Conservation (phyloP, 768 basidiomycete species). For the Sistotremastrum niveocremeum region DNA sequence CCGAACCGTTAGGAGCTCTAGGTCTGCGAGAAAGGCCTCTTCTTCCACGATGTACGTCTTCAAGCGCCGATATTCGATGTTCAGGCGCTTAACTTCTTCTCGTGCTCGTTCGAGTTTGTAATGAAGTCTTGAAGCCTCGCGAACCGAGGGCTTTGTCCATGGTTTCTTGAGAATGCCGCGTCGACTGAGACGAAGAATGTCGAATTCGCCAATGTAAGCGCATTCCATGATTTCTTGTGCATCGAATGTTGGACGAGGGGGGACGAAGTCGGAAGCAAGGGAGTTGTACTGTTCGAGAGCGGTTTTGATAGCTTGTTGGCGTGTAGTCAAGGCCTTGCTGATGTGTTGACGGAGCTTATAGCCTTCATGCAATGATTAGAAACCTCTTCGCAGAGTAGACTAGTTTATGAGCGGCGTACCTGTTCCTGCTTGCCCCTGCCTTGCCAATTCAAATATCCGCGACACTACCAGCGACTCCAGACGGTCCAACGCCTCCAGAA, state of each 20-base stretch:
- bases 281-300: conserved; percentile 21
- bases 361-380: conserved; percentile 10
- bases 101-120: conserved; percentile 16
- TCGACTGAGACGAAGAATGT: conserved; percentile 18
- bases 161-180: conserved; percentile 14
- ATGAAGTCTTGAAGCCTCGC: conserved; percentile 15
- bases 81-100: conserved; percentile 19
- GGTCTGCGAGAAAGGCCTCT: no score
- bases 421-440: conserved; percentile 12
- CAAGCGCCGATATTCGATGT: conserved; percentile 20
- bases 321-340: conserved; percentile 18
- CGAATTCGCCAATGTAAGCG: conserved; percentile 15
- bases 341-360: conserved; percentile 23
- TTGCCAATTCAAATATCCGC: conserved; percentile 18
- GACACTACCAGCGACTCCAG: conserved; percentile 19
- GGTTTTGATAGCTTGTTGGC: conserved; percentile 18
- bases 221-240: conserved; percentile 7
- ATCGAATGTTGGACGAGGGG: conserved; percentile 5
- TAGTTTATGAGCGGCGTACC: conserved; percentile 7
- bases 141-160: conserved; percentile 27
- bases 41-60: conserved; percentile 16
- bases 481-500: conserved; percentile 13
- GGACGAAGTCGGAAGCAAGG: conserved; percentile 10
- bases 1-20: no score
- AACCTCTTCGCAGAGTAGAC: no score